Evolutionary conservation across 73 alveolate genomes (phyloP).

Genomic region (Paraurostyla sp.): DNA sequence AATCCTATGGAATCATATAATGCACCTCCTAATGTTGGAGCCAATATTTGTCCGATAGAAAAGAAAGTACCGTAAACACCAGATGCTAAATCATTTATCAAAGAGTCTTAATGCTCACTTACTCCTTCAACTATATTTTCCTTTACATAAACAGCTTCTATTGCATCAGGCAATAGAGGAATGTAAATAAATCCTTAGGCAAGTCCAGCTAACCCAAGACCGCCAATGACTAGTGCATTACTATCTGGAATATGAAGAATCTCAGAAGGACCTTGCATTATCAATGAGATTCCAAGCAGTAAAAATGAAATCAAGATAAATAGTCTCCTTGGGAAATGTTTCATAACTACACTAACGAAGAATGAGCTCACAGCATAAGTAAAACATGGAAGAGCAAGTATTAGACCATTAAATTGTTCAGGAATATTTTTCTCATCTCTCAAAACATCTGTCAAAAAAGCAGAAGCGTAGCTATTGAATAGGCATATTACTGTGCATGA

Average conservation of each 20-base stretch:
- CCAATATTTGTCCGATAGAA: constrained; percentile 47
- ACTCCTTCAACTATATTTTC: constrained; percentile 28
- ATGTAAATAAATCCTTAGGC: constrained; percentile 54
- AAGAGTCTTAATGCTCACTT: constrained; percentile 26
- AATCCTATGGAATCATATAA: constrained; percentile 20
- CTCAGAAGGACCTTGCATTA: constrained; percentile 46
- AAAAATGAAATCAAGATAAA: constrained; percentile 33
- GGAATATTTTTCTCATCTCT: constrained; percentile 32
- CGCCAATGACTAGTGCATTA: background rate
- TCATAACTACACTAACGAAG: constrained; percentile 6
- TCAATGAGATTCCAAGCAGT: background rate
- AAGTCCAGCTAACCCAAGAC: constrained; percentile 44
- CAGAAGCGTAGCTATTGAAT: constrained; percentile 38
- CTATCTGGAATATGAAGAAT: constrained; percentile 42
- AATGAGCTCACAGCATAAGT: constrained; percentile 47
- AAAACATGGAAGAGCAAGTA: constrained; percentile 45
- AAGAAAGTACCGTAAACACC: constrained; percentile 46
- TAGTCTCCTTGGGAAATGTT: constrained; percentile 46
- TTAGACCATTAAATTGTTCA: constrained; percentile 5
- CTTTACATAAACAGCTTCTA: constrained; percentile 51
- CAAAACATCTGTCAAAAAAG: constrained; percentile 51
- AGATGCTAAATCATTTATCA: constrained; percentile 29
- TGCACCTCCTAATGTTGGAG: constrained; percentile 49
- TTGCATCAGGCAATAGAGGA: constrained; percentile 57
- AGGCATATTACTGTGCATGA: constrained; percentile 36